Base-by-base conservation (phyloP, 2,329 filamentous ascomycete species). In the Cercospora brassicicola region DNA sequence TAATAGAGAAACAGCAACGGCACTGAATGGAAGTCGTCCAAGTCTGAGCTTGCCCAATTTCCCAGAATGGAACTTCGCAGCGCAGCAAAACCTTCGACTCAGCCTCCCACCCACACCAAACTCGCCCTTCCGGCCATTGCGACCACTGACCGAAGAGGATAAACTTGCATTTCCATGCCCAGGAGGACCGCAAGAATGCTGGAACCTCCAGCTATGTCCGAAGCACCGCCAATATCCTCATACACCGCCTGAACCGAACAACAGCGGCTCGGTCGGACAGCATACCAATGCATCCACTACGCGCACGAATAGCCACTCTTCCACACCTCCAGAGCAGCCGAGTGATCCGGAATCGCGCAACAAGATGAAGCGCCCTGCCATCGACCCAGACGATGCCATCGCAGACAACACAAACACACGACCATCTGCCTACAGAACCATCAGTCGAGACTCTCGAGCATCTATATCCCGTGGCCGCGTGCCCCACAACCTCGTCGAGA, bases 401-500 rank as follows among this genome's bases (percentile, higher is more conserved):
- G 5, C 59, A 9, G 60, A 59, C 9, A 55, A 20, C 62, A 26
- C 59, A 62, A 33, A 48, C 45, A 5, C 51, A 45, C 33, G 48
- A 18, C 10, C 64, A 31, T 20, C 56, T 42, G 7, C 62, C 61
- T 55, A 62, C 51, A 26, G 36, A 36, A 59, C 60, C 31, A 62
- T 20, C 20, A 60, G 33, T 15, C 59, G 66, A 9, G 53, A 67
- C 42, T 10, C 60, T n/a, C 64, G 61, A 31, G 31, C 64, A 11
- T 57, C 60, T 2, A 13, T 68, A n/a, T 61, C 66, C 15, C 64
- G 69, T 8, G 65, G 69, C 26, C 69, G 72, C 8, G 69, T 73
- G 6, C 72, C 72, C 2, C 81, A 83, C 75, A 83, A 82, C 68
- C 79, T 82, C 65, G 81, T 83, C 51, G 81, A 83, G 68, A 79